These are phyloP conservation scores for Cercospora beticola DNA, from an alignment of 2,329 filamentous ascomycete genomes.

Conservation along the genomic window DNA sequence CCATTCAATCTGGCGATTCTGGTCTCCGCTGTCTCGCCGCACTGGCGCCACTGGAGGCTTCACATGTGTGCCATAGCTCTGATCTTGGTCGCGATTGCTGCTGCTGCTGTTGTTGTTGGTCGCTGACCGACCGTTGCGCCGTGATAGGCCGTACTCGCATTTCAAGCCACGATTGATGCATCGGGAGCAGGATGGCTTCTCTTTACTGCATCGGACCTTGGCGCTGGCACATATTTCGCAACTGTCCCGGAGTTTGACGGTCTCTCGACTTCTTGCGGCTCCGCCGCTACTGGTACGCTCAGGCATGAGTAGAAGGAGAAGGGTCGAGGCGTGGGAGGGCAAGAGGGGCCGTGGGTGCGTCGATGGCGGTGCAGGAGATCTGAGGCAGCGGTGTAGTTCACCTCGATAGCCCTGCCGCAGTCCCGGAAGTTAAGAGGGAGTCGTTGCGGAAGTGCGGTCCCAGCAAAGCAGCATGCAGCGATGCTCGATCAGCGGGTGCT, in stretches of 20 bases:
- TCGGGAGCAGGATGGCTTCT: slow-evolving; percentile 8
- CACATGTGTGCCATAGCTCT: background rate
- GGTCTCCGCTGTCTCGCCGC: slow-evolving; percentile 2
- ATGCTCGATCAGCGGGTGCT: background rate
- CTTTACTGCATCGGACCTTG: slow-evolving; percentile 11
- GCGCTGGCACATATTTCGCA: slow-evolving; percentile 9
- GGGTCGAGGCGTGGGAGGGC: background rate
- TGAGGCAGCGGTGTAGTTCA: background rate
- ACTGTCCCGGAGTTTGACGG: slow-evolving; percentile 10
- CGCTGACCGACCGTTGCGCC: slow-evolving; percentile 5
- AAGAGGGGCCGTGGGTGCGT: background rate
- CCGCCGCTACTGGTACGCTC: background rate
- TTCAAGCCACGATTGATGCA: slow-evolving; percentile 3
- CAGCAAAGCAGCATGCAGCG: background rate
- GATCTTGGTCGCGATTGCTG: background rate
- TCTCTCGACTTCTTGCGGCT: background rate
- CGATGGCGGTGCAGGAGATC: background rate
- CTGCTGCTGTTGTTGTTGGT: background rate
- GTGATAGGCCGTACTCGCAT: slow-evolving; percentile 4
- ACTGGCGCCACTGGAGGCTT: background rate
- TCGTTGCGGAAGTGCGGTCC: background rate
- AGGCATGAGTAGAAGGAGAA: background rate
- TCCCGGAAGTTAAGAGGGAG: background rate
- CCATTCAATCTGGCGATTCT: slow-evolving; percentile 1
- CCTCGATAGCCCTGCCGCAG: background rate